phyloP scores from a whole-genome alignment of 768 basidiomycete species.

The Coprinopsis sp. region DNA sequence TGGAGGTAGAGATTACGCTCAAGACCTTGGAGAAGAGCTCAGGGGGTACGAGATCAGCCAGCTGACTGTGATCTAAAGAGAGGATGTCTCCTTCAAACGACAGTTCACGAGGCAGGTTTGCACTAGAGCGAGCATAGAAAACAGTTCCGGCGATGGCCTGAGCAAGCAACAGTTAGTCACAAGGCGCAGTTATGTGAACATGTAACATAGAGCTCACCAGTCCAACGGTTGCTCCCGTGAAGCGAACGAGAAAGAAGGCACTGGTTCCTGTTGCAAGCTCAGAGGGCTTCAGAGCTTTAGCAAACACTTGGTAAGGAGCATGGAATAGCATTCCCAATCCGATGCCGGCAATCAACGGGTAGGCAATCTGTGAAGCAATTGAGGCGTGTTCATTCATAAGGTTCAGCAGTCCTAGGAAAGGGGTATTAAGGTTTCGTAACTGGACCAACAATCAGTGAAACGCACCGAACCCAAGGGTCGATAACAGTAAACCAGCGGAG shows the following conservation, averaged over 20 bases:
- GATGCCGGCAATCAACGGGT: constrained; percentile 67
- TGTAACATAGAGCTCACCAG: constrained; percentile 44
- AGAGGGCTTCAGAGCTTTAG: constrained; percentile 54
- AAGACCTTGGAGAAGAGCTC: constrained; percentile 44
- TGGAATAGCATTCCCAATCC: constrained; percentile 84
- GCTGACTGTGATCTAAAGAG: constrained; percentile 51
- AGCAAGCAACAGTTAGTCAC: not conserved
- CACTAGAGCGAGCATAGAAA: constrained; percentile 52
- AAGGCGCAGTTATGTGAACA: not conserved
- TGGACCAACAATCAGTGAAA: constrained; percentile 4
- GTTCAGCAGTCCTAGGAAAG: constrained; percentile 56
- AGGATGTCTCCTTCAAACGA: constrained; percentile 36
- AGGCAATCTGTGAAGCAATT: constrained; percentile 42
- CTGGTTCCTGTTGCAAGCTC: constrained; percentile 78
- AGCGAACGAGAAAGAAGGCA: constrained; percentile 83
- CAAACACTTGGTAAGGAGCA: constrained; percentile 79
- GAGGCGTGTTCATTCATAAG: constrained; percentile 52
- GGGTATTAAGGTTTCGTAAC: constrained; percentile 14
- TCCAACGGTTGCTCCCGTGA: constrained; percentile 81
- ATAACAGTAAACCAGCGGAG: constrained; percentile 55
- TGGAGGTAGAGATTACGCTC: constrained; percentile 52
- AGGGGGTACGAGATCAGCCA: constrained; percentile 43
- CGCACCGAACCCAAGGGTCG: constrained; percentile 71
- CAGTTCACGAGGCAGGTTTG: constrained; percentile 45
- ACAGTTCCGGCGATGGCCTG: constrained; percentile 76